Conservation (phyloP, 352 stramenopile species). For the Globisporangium viniferum region DNA sequence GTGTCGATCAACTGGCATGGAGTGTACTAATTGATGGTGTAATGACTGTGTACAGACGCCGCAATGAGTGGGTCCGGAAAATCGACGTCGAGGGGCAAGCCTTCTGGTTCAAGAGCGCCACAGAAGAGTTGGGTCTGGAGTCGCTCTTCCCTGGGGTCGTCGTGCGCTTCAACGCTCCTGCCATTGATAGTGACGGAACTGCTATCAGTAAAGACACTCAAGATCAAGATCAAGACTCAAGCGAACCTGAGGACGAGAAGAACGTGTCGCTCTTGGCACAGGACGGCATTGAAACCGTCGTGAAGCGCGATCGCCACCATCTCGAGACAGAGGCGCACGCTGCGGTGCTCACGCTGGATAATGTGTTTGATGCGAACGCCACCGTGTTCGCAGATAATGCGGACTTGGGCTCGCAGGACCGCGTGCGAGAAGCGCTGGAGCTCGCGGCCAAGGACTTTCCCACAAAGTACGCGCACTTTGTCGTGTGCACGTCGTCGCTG, state of each 20-base stretch:
- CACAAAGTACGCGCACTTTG: slow-evolving; percentile 51
- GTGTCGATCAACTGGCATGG: too few species aligned
- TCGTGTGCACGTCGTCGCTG: slow-evolving; percentile 32
- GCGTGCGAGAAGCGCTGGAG: slow-evolving; percentile 23
- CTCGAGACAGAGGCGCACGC: background rate
- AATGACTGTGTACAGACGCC: background rate
- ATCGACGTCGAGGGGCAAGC: background rate
- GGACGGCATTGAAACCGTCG: background rate
- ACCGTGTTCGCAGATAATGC: background rate
- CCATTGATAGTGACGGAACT: background rate
- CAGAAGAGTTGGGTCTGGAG: background rate
- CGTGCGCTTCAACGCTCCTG: background rate
- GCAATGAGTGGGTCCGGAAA: slow-evolving; percentile 8
- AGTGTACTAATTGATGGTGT: background rate
- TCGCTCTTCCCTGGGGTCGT: slow-evolving; percentile 1
- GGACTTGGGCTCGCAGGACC: background rate
- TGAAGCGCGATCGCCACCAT: background rate
- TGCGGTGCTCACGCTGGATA: background rate
- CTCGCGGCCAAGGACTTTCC: slow-evolving; percentile 39
- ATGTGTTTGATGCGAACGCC: background rate
- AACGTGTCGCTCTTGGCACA: background rate
- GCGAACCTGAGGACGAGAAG: background rate
- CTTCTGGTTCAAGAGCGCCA: slow-evolving; percentile 6
- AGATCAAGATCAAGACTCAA: background rate
- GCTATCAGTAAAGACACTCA: background rate